Conservation (phyloP, 2,329 filamentous ascomycete genomes). For the Penicillium sp. region DNA sequence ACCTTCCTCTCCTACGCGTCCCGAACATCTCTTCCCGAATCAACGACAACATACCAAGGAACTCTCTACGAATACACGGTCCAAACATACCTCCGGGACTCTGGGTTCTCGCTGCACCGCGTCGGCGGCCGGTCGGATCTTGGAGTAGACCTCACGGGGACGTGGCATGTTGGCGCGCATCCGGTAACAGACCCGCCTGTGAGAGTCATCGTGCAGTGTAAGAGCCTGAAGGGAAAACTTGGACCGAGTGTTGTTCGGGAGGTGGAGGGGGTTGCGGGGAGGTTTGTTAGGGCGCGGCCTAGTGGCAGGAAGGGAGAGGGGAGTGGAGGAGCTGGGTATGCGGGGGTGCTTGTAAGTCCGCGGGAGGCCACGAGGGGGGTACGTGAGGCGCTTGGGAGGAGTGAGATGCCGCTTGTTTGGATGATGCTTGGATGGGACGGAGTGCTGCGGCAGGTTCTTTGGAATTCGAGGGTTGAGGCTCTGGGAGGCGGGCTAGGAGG, state of each 20-base stretch:
- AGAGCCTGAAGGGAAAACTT: conserved; percentile 48
- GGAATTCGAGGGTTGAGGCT: conserved; percentile 48
- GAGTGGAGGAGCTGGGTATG: background rate
- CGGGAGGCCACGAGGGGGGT: conserved; percentile 78
- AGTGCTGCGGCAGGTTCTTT: conserved; percentile 48
- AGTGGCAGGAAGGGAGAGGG: conserved; percentile 47
- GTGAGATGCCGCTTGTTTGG: conserved; percentile 73
- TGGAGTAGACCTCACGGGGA: conserved; percentile 53
- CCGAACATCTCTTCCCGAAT: conserved; percentile 40
- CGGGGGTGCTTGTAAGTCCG: conserved; percentile 74
- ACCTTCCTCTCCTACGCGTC: conserved; percentile 49
- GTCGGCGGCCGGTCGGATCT: conserved; percentile 52
- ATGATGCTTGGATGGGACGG: conserved; percentile 48
- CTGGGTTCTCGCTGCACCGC: conserved; percentile 47
- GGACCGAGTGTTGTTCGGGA: conserved; percentile 52
- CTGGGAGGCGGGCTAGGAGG: conserved; percentile 40
- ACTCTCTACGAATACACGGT: conserved; percentile 55
- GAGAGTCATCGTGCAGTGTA: conserved; percentile 53
- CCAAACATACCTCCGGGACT: conserved; percentile 43
- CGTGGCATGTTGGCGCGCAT: conserved; percentile 39
- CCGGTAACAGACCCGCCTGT: conserved; percentile 33
- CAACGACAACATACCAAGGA: conserved; percentile 49
- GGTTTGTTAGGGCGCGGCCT: conserved; percentile 60
- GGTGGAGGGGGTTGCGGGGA: conserved; percentile 71
- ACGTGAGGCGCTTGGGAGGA: conserved; percentile 70